phyloP scores from a whole-genome alignment of 2,329 filamentous ascomycete genomes.

The Pezicula neosporulosa region DNA sequence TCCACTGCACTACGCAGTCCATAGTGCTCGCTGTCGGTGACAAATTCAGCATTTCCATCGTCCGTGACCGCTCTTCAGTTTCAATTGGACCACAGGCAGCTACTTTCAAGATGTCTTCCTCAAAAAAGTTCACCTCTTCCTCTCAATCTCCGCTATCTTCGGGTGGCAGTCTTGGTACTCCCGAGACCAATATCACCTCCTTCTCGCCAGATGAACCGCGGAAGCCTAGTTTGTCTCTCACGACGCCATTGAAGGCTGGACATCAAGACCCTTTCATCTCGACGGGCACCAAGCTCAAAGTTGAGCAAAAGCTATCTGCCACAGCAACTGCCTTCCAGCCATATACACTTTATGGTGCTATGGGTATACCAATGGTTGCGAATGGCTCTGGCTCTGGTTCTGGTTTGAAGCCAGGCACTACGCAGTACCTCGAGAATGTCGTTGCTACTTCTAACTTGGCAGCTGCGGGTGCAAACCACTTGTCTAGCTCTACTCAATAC shows the following conservation, averaged over 20 bases:
- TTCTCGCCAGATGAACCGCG: constrained; percentile 57
- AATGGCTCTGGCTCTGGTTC: constrained; percentile 4
- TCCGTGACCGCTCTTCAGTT: too few relatives aligned
- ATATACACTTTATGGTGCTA: constrained; percentile 19
- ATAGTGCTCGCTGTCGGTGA: too few relatives aligned
- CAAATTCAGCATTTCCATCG: too few relatives aligned
- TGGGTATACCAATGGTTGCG: constrained; percentile 2
- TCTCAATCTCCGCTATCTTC: constrained; percentile 36
- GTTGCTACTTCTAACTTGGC: background rate
- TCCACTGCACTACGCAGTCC: too few relatives aligned
- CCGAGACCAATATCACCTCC: constrained; percentile 59
- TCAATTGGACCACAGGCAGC: background rate
- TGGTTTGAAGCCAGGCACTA: constrained; percentile 1
- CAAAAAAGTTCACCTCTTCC: constrained; percentile 2
- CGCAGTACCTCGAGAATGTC: constrained; percentile 6
- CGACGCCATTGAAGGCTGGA: constrained; percentile 9
- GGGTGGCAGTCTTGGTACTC: constrained; percentile 52
- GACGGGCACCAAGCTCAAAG: constrained; percentile 27
- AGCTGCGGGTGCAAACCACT: background rate
- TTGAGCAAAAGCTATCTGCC: constrained; percentile 54
- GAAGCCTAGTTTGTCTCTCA: constrained; percentile 18
- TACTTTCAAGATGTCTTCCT: constrained; percentile 3
- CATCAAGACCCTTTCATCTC: constrained; percentile 47
- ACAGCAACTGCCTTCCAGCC: constrained; percentile 62
- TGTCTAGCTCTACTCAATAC: constrained; percentile 2